Base-by-base conservation (phyloP, 139 green algal species). In the Micromonas pusilla region DNA sequence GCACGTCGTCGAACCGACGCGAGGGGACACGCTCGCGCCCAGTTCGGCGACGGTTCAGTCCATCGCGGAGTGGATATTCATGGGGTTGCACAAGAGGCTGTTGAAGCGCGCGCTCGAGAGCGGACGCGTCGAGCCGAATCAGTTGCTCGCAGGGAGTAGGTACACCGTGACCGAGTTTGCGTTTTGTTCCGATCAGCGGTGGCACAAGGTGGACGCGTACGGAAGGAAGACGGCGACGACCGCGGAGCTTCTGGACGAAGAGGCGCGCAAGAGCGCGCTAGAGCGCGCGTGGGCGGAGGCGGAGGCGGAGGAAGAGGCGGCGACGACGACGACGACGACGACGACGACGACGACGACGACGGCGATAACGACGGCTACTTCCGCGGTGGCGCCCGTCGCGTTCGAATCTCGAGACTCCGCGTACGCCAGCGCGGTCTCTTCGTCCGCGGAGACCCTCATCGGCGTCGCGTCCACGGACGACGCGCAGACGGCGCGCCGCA, bases 121-220 rank as follows among this genome's bases (percentile, higher is more conserved):
- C 53, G 30, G 70, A 36, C 87, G 78, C 76, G 83, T 70, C 3
- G 26, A 34, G 16, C 33, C 84, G 0, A 74, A 78, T 6, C 79
- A 87, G 52, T n/a, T n/a, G n/a, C n/a, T n/a, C n/a, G n/a, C 82
- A 81, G 0, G 82, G 88, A 73, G 65, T 79, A 20, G 25, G 65
- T 78, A 80, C 34, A 73, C 38, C 19, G 54, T 92, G 64, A 83
- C 90, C 71, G 62, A 81, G 4, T 91, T 84, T 78, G 76, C 72
- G 2, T 77, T 87, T 9, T 89, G 82, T 74, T 70, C 30, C 36
- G 89, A 92, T 52, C 73, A 83, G 31, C 82, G 82, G 25, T 91
- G 81, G 72, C 87, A 90, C 73, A 68, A 66, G 0, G 30, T 88
- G n/a, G 89, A 92, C 76, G 39, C 72, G 28, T 89, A 81, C n/a